These are phyloP conservation scores for Epicoccum nigrum DNA, from an alignment of 2,329 filamentous ascomycete species.

Conservation along the genomic window DNA sequence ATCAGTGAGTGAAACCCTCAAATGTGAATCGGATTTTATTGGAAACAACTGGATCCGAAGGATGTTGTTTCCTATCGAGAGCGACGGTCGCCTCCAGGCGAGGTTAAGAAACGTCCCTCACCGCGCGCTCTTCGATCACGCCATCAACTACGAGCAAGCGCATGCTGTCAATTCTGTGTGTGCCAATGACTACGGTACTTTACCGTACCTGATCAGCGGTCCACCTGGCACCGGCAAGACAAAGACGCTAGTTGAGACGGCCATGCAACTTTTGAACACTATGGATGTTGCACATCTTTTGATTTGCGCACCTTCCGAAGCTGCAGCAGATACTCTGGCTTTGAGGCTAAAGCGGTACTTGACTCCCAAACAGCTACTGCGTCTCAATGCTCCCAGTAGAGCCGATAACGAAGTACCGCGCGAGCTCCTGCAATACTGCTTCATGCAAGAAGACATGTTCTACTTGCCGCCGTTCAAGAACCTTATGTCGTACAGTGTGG, in stretches of 20 bases:
- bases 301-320: slow-evolving; percentile 55
- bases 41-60: slow-evolving; percentile 40
- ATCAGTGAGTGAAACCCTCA: slow-evolving; percentile 1
- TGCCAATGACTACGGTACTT: slow-evolving; percentile 49
- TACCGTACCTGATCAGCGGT: slow-evolving; percentile 57
- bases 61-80: slow-evolving; percentile 53
- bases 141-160: slow-evolving; percentile 57
- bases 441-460: slow-evolving; percentile 50
- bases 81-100: slow-evolving; percentile 49
- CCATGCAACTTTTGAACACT: slow-evolving; percentile 42
- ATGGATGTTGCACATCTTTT: slow-evolving; percentile 44
- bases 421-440: slow-evolving; percentile 48
- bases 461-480: slow-evolving; percentile 47
- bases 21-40: too few relatives aligned
- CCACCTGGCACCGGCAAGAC: slow-evolving; percentile 61
- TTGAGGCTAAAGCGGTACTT: slow-evolving; percentile 49
- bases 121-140: slow-evolving; percentile 47
- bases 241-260: slow-evolving; percentile 56
- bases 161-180: slow-evolving; percentile 54
- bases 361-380: slow-evolving; percentile 47
- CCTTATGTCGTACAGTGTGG: slow-evolving; percentile 50
- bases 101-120: slow-evolving; percentile 44
- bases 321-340: slow-evolving; percentile 54
- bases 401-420: slow-evolving; percentile 51
- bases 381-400: slow-evolving; percentile 50